These are phyloP conservation scores for Suillus subaureus DNA, from an alignment of 768 basidiomycete genomes.

Conservation along the genomic window DNA sequence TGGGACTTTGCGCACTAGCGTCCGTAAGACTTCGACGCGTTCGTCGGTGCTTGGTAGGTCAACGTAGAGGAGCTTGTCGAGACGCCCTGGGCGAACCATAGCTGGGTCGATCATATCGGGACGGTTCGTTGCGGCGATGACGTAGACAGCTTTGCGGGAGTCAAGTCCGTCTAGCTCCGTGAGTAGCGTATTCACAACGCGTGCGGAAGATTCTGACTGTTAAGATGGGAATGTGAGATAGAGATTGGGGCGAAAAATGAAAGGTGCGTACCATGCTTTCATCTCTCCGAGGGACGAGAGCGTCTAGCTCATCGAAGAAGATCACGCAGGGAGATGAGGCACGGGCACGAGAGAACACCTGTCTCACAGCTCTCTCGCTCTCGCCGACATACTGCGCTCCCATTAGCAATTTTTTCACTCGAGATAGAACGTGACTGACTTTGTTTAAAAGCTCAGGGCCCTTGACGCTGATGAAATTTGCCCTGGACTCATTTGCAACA, in stretches of 20 bases:
- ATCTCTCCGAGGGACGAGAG: slow-evolving; percentile 87
- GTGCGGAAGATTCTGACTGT: slow-evolving; percentile 90
- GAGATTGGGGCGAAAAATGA: background rate
- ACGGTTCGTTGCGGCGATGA: slow-evolving; percentile 93
- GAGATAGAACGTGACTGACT: slow-evolving; percentile 40
- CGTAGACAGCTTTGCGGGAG: slow-evolving; percentile 82
- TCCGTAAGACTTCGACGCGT: slow-evolving; percentile 82
- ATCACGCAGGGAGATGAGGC: slow-evolving; percentile 95
- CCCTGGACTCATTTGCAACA: slow-evolving; percentile 92
- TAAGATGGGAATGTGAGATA: slow-evolving; percentile 1
- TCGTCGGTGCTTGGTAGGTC: slow-evolving; percentile 78
- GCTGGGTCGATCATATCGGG: slow-evolving; percentile 98
- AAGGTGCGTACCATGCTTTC: slow-evolving; percentile 71
- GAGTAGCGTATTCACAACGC: slow-evolving; percentile 89
- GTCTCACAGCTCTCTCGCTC: slow-evolving; percentile 92
- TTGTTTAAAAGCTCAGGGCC: slow-evolving; percentile 97
- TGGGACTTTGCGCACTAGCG: slow-evolving; percentile 73
- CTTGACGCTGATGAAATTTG: slow-evolving; percentile 98
- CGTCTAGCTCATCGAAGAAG: slow-evolving; percentile 95
- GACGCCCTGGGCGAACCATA: slow-evolving; percentile 94
- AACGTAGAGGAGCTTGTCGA: slow-evolving; percentile 93
- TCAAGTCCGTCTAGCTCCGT: slow-evolving; percentile 95
- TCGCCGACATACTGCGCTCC: slow-evolving; percentile 87
- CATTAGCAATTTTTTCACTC: slow-evolving; percentile 7
- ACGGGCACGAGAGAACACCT: slow-evolving; percentile 91